Evolutionary conservation across 2,329 filamentous ascomycete genomes (phyloP).

Genomic region (Fusarium verticillioides): DNA sequence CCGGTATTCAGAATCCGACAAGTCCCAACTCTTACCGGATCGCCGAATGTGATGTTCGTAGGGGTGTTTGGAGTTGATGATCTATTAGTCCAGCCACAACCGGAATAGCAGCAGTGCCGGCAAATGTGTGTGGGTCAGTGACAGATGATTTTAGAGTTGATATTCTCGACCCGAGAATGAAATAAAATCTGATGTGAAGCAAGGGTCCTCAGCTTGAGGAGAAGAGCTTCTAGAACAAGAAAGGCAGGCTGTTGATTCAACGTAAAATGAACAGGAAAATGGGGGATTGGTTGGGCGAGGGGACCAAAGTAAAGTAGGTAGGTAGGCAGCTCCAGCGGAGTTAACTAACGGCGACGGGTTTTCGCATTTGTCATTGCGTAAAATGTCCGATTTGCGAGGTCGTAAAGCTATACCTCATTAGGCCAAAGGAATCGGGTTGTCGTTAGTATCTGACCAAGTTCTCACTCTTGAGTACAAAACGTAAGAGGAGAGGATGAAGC

Average conservation of each 20-base stretch:
- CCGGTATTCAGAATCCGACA: slow-evolving; percentile 5
- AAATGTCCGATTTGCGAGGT: slow-evolving; percentile 40
- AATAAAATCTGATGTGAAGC: not conserved
- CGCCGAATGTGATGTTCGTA: slow-evolving; percentile 7
- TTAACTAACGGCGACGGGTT: slow-evolving; percentile 36
- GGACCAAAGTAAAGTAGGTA: slow-evolving; percentile 5
- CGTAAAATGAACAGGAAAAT: slow-evolving; percentile 13
- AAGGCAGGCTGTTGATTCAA: slow-evolving; percentile 7
- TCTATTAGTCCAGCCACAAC: slow-evolving; percentile 42
- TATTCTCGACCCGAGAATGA: not conserved
- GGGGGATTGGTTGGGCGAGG: slow-evolving; percentile 24
- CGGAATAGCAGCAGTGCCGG: slow-evolving; percentile 32
- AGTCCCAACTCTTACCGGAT: slow-evolving; percentile 5
- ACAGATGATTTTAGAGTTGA: slow-evolving; percentile 15
- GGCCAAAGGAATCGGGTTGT: slow-evolving; percentile 10
- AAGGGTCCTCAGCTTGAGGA: slow-evolving; percentile 3
- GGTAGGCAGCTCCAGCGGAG: slow-evolving; percentile 24
- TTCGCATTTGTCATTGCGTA: slow-evolving; percentile 38
- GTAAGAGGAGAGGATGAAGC: slow-evolving; percentile 15
- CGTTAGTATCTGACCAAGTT: slow-evolving; percentile 27
- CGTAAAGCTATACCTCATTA: slow-evolving; percentile 23
- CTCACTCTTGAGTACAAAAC: slow-evolving; percentile 11
- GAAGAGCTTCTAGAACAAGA: slow-evolving; percentile 4
- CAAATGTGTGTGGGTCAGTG: slow-evolving; percentile 39
- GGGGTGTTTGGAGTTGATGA: slow-evolving; percentile 26